Conservation (phyloP, 208 protist species). For the Strigomonas culicis region DNA sequence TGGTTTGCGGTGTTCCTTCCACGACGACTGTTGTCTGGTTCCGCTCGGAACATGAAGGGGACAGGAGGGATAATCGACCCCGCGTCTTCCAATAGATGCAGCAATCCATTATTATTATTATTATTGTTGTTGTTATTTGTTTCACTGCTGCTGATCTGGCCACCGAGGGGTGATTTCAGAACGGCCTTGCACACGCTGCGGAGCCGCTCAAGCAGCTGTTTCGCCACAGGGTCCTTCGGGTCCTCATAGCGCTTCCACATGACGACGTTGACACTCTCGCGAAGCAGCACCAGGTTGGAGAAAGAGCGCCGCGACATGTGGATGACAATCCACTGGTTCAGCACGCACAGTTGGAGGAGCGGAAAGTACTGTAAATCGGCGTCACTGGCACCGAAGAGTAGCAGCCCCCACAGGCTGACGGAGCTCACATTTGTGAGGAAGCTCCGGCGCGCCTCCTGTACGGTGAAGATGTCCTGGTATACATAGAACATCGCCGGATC, state of each 20-base stretch:
- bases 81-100: slow-evolving; percentile 24
- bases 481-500: slow-evolving; percentile 72
- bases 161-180: slow-evolving; percentile 45
- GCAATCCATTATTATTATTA: background rate
- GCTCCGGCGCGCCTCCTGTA: slow-evolving; percentile 44
- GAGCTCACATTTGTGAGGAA: slow-evolving; percentile 76
- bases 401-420: slow-evolving; percentile 74
- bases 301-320: slow-evolving; percentile 42
- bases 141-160: background rate
- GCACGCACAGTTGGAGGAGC: slow-evolving; percentile 47
- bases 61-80: slow-evolving; percentile 29
- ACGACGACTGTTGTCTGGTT: too few species aligned
- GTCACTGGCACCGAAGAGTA: slow-evolving; percentile 77
- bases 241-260: slow-evolving; percentile 59
- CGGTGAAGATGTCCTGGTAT: slow-evolving; percentile 66
- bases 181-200: slow-evolving; percentile 47
- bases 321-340: slow-evolving; percentile 76
- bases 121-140: slow-evolving; percentile 1
- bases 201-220: slow-evolving; percentile 42
- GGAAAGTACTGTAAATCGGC: slow-evolving; percentile 46
- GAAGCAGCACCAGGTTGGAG: slow-evolving; percentile 32
- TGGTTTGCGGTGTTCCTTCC: too few species aligned
- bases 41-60: slow-evolving; percentile 1
- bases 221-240: slow-evolving; percentile 53
- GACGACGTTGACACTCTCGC: slow-evolving; percentile 39